phyloP scores from a whole-genome alignment of 768 basidiomycete species.

The Ramaria rubella region DNA sequence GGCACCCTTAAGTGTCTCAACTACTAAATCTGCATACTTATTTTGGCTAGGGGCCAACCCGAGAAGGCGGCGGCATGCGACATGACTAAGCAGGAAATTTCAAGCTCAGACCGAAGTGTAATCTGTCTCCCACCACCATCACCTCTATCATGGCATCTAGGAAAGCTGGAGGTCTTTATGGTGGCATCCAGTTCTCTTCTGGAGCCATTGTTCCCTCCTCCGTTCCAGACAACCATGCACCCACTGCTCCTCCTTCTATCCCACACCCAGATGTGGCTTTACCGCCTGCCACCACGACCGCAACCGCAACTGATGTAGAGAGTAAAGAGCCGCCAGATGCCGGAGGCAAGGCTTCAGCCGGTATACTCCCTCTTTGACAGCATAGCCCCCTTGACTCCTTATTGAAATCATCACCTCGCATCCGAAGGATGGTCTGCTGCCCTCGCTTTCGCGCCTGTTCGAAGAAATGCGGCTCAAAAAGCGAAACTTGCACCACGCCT shows the following conservation, averaged over 20 bases:
- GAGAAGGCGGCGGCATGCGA: too few relatives aligned
- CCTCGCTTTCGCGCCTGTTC: constrained; percentile 81
- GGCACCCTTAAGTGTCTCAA: too few relatives aligned
- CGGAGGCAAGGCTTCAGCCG: constrained; percentile 46
- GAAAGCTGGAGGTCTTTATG: constrained; percentile 79
- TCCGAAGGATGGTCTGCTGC: constrained; percentile 79
- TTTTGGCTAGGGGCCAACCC: too few relatives aligned
- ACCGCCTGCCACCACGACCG: constrained; percentile 15
- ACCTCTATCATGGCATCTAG: constrained; percentile 19
- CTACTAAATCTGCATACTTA: too few relatives aligned
- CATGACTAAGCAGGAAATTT: too few relatives aligned
- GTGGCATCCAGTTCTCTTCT: constrained; percentile 80
- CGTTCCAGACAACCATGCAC: constrained; percentile 33
- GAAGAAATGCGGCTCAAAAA: constrained; percentile 51
- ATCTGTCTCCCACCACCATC: neutral
- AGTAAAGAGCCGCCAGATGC: constrained; percentile 24
- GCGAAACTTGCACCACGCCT: constrained; percentile 48
- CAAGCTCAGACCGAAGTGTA: neutral
- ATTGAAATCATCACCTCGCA: constrained; percentile 39
- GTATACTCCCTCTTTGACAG: constrained; percentile 42
- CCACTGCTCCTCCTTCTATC: constrained; percentile 20
- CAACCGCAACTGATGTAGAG: constrained; percentile 22
- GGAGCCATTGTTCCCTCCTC: constrained; percentile 46
- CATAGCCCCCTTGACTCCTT: constrained; percentile 39
- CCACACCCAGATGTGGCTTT: constrained; percentile 15